Evolutionary conservation across 2,329 filamentous ascomycete species (phyloP).

Genomic region (Intubia oerlemansii): DNA sequence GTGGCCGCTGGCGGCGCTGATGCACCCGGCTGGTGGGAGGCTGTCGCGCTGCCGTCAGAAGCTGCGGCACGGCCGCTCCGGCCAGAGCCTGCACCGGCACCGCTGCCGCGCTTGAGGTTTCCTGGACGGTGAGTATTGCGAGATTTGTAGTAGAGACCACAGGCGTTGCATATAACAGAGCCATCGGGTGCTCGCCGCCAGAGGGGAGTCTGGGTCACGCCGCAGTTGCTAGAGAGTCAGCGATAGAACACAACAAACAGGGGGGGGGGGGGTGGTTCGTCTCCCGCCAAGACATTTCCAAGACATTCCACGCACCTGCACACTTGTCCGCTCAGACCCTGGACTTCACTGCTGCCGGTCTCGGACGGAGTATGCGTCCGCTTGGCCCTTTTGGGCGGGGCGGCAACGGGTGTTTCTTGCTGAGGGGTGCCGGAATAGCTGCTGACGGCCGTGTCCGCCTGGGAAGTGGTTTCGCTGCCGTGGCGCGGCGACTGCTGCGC

Average conservation of each 20-base stretch:
- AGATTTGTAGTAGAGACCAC: constrained; percentile 83
- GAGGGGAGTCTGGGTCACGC: constrained; percentile 77
- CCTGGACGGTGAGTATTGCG: constrained; percentile 80
- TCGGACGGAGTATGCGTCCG: too few species aligned
- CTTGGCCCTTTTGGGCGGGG: too few species aligned
- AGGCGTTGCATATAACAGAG: constrained; percentile 93
- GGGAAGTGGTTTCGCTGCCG: too few species aligned
- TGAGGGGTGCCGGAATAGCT: too few species aligned
- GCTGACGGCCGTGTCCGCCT: too few species aligned
- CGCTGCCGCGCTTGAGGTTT: constrained; percentile 55
- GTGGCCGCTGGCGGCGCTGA: constrained; percentile 19
- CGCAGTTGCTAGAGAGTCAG: constrained; percentile 55
- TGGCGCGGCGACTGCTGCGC: too few species aligned
- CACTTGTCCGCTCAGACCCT: constrained; percentile 35
- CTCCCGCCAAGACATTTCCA: neutral
- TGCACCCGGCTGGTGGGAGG: constrained; percentile 17
- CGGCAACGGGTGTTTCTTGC: too few species aligned
- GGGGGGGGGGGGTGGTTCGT: too few species aligned
- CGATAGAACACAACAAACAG: neutral
- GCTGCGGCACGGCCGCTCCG: too few species aligned
- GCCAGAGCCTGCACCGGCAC: too few species aligned
- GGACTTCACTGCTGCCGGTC: constrained; percentile 5
- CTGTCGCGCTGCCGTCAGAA: constrained; percentile 12
- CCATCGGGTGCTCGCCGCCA: constrained; percentile 89
- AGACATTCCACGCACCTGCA: constrained; percentile 35